These are phyloP conservation scores for Nitzschia palea DNA, from an alignment of 108 stramenopile genomes.

Conservation along the genomic window DNA sequence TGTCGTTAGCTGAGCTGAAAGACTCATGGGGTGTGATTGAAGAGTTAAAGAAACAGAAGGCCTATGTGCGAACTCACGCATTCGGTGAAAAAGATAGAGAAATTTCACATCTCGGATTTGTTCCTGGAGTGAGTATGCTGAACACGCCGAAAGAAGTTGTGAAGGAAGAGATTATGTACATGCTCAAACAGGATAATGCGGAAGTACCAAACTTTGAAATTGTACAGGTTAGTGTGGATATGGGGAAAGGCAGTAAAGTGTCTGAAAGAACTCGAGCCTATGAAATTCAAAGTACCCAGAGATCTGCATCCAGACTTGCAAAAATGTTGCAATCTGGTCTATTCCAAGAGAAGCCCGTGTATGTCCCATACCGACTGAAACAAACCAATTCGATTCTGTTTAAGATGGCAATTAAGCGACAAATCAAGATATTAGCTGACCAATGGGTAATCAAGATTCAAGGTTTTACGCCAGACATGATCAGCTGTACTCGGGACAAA, in stretches of 20 bases:
- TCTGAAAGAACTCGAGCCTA: not conserved
- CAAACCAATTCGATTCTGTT: not conserved
- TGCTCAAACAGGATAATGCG: not conserved
- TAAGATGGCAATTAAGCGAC: not conserved
- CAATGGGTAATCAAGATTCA: not conserved
- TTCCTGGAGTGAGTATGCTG: not conserved
- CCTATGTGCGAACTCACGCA: not conserved
- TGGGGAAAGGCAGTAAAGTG: not conserved
- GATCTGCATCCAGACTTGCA: not conserved
- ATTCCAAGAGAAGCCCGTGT: not conserved
- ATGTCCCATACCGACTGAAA: not conserved
- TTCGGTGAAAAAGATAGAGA: not conserved
- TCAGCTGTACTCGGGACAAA: not conserved
- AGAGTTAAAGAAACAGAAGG: not conserved
- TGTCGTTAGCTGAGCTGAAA: no score
- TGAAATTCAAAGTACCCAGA: not conserved
- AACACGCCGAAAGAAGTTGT: not conserved
- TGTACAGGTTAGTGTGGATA: not conserved
- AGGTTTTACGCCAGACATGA: not conserved
- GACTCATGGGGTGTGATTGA: no score
- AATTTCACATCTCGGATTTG: not conserved
- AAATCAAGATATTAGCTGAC: no score
- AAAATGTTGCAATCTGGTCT: not conserved
- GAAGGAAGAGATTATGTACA: not conserved
- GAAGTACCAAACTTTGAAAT: not conserved